phyloP scores from a whole-genome alignment of 2,329 filamentous ascomycete genomes.

The Penicillium sp. region DNA sequence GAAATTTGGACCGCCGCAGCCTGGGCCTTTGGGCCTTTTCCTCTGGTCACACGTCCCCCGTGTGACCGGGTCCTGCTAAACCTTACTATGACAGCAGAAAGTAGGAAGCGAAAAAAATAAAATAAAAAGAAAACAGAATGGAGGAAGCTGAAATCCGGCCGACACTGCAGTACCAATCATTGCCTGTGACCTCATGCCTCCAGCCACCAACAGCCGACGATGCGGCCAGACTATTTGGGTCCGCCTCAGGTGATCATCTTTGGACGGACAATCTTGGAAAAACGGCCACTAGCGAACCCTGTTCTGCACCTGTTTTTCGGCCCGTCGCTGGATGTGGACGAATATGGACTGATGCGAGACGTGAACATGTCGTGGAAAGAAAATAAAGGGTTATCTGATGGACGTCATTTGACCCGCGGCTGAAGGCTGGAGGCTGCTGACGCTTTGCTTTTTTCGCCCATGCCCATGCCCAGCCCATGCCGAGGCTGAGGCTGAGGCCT shows the following conservation, averaged over 20 bases:
- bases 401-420: slow-evolving; percentile 6
- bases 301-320: neutral
- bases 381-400: slow-evolving; percentile 10
- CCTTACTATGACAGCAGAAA: slow-evolving; percentile 16
- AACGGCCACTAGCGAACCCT: slow-evolving; percentile 2
- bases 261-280: slow-evolving; percentile 1
- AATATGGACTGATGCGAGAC: neutral
- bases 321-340: slow-evolving; percentile 1
- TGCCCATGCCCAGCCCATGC: neutral
- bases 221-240: slow-evolving; percentile 22
- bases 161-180: neutral
- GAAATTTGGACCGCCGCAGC: slow-evolving; percentile 15
- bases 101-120: too few relatives aligned
- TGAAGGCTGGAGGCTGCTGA: neutral
- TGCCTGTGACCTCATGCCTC: slow-evolving; percentile 17
- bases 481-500: neutral
- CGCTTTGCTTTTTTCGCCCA: neutral
- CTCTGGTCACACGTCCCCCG: neutral
- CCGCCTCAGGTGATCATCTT: slow-evolving; percentile 22
- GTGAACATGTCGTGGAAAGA: neutral
- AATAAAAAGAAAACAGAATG: too few relatives aligned
- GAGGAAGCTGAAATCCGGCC: too few relatives aligned
- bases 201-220: neutral
- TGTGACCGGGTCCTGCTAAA: slow-evolving; percentile 9
- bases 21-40: neutral